phyloP scores from a whole-genome alignment of 2,329 filamentous ascomycete species.

The Diaporthe vexans region DNA sequence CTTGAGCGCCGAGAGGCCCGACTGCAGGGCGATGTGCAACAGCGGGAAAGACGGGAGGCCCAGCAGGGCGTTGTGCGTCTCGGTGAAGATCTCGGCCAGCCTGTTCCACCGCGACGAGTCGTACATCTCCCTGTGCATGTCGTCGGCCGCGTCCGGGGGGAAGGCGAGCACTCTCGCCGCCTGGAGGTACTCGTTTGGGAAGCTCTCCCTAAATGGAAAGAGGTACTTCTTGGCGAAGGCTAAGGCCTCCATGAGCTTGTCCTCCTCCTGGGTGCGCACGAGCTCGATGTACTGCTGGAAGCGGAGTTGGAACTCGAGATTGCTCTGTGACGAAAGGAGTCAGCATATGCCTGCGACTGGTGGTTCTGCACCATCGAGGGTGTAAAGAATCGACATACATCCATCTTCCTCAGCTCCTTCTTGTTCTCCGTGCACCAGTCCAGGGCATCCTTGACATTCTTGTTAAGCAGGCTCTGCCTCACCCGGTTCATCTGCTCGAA shows the following conservation, averaged over 20 bases:
- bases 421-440: slow-evolving; percentile 96
- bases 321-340: slow-evolving; percentile 65
- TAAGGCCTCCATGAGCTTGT: slow-evolving; percentile 82
- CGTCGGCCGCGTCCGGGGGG: slow-evolving; percentile 66
- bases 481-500: slow-evolving; percentile 88
- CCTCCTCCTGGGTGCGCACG: slow-evolving; percentile 74
- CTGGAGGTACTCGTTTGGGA: slow-evolving; percentile 76
- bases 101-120: slow-evolving; percentile 78
- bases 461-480: slow-evolving; percentile 77
- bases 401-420: slow-evolving; percentile 89
- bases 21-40: slow-evolving; percentile 90
- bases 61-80: slow-evolving; percentile 88
- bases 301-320: slow-evolving; percentile 92
- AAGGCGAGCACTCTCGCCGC: slow-evolving; percentile 88
- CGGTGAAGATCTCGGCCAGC: slow-evolving; percentile 84
- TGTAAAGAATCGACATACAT: slow-evolving; percentile 65
- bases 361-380: too few relatives aligned
- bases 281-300: slow-evolving; percentile 97
- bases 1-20: slow-evolving; percentile 94
- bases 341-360: neutral
- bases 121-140: slow-evolving; percentile 73
- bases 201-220: slow-evolving; percentile 74
- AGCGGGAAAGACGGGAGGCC: slow-evolving; percentile 86
- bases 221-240: slow-evolving; percentile 87
- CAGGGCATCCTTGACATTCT: slow-evolving; percentile 83